Evolutionary conservation across 2,329 filamentous ascomycete species (phyloP).

Genomic region (Beauveria scarabaeidicola): DNA sequence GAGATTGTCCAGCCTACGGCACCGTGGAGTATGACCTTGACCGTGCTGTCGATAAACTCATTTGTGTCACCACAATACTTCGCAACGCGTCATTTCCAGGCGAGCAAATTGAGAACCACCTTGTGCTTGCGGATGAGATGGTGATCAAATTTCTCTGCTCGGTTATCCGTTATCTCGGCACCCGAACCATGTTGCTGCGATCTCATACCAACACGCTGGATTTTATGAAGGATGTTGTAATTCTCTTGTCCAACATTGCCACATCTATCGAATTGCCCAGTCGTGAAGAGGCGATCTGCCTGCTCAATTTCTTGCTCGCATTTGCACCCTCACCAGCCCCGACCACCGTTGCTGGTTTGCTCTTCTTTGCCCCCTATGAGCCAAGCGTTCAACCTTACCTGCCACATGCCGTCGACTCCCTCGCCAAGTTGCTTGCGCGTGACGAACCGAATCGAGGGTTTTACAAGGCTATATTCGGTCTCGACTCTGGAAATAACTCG

Average conservation of each 20-base stretch:
- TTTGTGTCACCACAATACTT: conserved; percentile 86
- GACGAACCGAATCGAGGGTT: conserved; percentile 87
- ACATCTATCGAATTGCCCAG: conserved; percentile 72
- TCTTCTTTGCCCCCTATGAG: conserved; percentile 76
- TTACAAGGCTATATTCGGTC: conserved; percentile 73
- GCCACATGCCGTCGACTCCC: conserved; percentile 77
- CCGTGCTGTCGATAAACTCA: conserved; percentile 73
- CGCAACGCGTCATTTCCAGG: conserved; percentile 84
- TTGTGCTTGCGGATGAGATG: conserved; percentile 61
- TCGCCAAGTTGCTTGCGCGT: conserved; percentile 84
- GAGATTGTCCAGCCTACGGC: conserved; percentile 66
- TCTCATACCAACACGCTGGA: conserved; percentile 80
- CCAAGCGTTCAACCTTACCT: conserved; percentile 79
- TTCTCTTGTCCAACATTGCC: conserved; percentile 82
- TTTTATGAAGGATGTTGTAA: conserved; percentile 93
- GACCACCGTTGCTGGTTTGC: conserved; percentile 41
- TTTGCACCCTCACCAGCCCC: conserved; percentile 78
- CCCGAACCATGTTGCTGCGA: conserved; percentile 76
- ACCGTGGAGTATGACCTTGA: conserved; percentile 74
- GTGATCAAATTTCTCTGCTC: conserved; percentile 79
- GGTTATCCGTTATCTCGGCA: conserved; percentile 79
- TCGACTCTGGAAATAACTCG: conserved; percentile 53
- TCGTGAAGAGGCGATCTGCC: conserved; percentile 76
- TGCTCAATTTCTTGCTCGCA: conserved; percentile 81
- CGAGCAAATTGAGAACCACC: conserved; percentile 55